Conservation (phyloP, 1,284 basidiomycete genomes). For the Ustanciosporium gigantosporum region DNA sequence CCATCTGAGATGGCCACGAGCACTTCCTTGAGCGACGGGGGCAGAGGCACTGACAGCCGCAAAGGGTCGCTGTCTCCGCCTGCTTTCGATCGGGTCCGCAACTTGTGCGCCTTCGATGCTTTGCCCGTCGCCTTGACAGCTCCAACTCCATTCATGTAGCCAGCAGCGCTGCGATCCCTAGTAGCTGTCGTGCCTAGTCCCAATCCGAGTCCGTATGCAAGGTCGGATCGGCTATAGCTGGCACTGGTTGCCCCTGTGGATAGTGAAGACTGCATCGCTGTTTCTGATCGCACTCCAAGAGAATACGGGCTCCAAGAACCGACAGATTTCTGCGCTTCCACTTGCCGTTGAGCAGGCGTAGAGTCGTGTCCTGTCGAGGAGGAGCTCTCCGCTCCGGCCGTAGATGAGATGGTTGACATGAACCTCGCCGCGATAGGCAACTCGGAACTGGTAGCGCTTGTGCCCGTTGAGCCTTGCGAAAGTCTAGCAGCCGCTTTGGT, state of each 20-base stretch:
- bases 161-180: constrained; percentile 14
- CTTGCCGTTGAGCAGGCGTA: not conserved
- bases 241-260: not conserved
- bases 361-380: not conserved
- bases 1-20: constrained; percentile 44
- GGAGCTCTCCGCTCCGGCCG: not conserved
- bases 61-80: constrained; percentile 19
- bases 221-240: constrained; percentile 1
- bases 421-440: constrained; percentile 50
- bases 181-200: constrained; percentile 31
- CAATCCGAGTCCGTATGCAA: constrained; percentile 28
- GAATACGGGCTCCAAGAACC: constrained; percentile 21
- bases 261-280: not conserved
- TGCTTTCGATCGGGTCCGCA: constrained; percentile 18
- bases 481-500: not conserved
- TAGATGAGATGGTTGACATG: constrained; percentile 18
- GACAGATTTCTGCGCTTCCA: constrained; percentile 5
- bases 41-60: constrained; percentile 39
- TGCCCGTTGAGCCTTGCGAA: not conserved
- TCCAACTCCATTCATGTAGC: constrained; percentile 6
- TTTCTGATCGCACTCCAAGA: not conserved
- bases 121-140: constrained; percentile 4
- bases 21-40: constrained; percentile 39
- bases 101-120: constrained; percentile 27
- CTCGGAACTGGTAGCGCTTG: constrained; percentile 7